Conservation (phyloP, 805 yeast genomes). For the Kodamaea jinghongensis region DNA sequence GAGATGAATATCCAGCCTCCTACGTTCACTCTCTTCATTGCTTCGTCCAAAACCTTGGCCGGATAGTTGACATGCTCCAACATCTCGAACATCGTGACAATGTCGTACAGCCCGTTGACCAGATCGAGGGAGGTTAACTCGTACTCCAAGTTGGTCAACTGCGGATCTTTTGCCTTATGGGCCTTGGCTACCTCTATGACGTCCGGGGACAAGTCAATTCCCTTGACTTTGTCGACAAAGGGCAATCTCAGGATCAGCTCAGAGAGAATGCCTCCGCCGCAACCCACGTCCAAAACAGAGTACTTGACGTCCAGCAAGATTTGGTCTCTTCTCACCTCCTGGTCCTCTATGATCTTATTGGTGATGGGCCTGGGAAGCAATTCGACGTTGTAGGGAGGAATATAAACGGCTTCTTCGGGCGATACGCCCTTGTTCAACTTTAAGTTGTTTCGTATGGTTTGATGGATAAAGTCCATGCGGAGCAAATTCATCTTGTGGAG, state of each 20-base stretch:
- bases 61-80: slow-evolving; percentile 93
- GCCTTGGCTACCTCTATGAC: slow-evolving; percentile 75
- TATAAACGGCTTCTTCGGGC: slow-evolving; percentile 50
- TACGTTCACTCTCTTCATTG: slow-evolving; percentile 63
- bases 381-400: slow-evolving; percentile 75
- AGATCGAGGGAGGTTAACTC: slow-evolving; percentile 62
- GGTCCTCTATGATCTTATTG: slow-evolving; percentile 46
- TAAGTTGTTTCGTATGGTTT: slow-evolving; percentile 48
- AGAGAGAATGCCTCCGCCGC: slow-evolving; percentile 95
- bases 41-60: slow-evolving; percentile 63
- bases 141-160: slow-evolving; percentile 52
- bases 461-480: slow-evolving; percentile 81
- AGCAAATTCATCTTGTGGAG: slow-evolving; percentile 91
- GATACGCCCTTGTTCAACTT: slow-evolving; percentile 34
- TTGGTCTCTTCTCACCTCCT: slow-evolving; percentile 44
- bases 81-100: slow-evolving; percentile 91
- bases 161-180: slow-evolving; percentile 69
- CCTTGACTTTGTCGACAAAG: slow-evolving; percentile 62
- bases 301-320: slow-evolving; percentile 37
- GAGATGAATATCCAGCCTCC: slow-evolving; percentile 87
- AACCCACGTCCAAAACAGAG: slow-evolving; percentile 81
- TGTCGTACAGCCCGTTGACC: slow-evolving; percentile 53
- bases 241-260: slow-evolving; percentile 83
- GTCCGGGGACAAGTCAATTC: slow-evolving; percentile 82
- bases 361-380: slow-evolving; percentile 61